These are phyloP conservation scores for Vaccinium darrowii DNA, from an alignment of 148 eudicot genomes.

Conservation along the genomic window DNA sequence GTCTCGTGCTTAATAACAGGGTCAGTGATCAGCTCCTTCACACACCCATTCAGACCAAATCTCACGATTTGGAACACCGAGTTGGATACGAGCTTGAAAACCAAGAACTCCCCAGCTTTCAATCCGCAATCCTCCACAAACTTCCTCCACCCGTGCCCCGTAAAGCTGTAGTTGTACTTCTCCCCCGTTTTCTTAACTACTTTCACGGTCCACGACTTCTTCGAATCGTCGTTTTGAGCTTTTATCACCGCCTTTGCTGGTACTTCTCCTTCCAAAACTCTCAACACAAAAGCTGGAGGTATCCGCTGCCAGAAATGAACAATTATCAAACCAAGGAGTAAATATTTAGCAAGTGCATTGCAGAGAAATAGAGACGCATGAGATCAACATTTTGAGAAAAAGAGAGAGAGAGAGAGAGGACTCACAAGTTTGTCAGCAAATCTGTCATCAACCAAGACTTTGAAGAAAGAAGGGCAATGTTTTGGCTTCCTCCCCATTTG, in stretches of 20 bases:
- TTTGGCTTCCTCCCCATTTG: slow-evolving; percentile 11
- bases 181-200: background rate
- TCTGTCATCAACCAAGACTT: slow-evolving; percentile 4
- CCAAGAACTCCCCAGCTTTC: background rate
- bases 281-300: background rate
- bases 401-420: slow-evolving; percentile 4
- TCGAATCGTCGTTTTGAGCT: too few relatives aligned
- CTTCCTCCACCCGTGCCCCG: background rate
- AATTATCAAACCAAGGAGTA: too few relatives aligned
- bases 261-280: background rate
- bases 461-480: slow-evolving; percentile 12
- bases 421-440: slow-evolving; percentile 16
- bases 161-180: background rate
- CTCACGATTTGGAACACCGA: background rate
- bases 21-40: background rate
- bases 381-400: background rate
- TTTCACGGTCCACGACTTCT: background rate
- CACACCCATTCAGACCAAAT: background rate
- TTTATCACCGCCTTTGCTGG: background rate
- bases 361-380: background rate
- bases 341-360: too few relatives aligned
- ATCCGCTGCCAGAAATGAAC: background rate
- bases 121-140: background rate
- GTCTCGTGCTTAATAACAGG: too few relatives aligned
- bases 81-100: background rate